Conservation (phyloP, 768 basidiomycete species). For the Boletus fagicola region DNA sequence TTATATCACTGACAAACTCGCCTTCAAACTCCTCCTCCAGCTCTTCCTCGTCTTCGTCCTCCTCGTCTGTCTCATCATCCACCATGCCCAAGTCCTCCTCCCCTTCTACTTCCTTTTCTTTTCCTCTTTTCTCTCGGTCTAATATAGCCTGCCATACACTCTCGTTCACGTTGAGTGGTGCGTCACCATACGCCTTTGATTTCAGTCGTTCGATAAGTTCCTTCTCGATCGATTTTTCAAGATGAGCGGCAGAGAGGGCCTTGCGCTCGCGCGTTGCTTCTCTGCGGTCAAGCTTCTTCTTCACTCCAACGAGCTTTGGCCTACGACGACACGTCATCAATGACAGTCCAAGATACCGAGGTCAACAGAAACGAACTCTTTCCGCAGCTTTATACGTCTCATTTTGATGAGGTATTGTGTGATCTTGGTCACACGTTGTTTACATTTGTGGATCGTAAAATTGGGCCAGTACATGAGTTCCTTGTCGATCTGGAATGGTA, state of each 20-base stretch:
- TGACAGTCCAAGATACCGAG: not conserved
- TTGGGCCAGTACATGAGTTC: conserved; percentile 99
- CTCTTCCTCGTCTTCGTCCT: conserved; percentile 46
- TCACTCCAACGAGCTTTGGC: conserved; percentile 90
- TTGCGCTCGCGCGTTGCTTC: conserved; percentile 93
- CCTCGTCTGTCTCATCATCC: conserved; percentile 56
- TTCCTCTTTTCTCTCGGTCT: conserved; percentile 66
- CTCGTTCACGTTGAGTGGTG: conserved; percentile 97
- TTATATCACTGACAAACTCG: conserved; percentile 58
- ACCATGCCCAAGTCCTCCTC: conserved; percentile 42
- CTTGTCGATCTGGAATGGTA: conserved; percentile 71
- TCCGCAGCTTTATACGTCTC: conserved; percentile 81
- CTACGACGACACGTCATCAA: conserved; percentile 39
- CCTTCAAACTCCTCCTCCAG: conserved; percentile 50
- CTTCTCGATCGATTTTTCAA: conserved; percentile 93
- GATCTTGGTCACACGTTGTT: conserved; percentile 98
- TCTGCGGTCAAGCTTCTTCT: conserved; percentile 94
- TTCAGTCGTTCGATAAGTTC: conserved; percentile 95
- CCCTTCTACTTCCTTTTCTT: conserved; percentile 43
- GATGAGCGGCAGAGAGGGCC: conserved; percentile 90
- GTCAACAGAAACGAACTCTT: conserved; percentile 58
- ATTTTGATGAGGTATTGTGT: conserved; percentile 99
- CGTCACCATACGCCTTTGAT: conserved; percentile 96
- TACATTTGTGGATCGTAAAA: conserved; percentile 97
- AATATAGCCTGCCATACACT: conserved; percentile 91